Conservation (phyloP, 371 early-diverging fungal species). For the Mortierella sp. region DNA sequence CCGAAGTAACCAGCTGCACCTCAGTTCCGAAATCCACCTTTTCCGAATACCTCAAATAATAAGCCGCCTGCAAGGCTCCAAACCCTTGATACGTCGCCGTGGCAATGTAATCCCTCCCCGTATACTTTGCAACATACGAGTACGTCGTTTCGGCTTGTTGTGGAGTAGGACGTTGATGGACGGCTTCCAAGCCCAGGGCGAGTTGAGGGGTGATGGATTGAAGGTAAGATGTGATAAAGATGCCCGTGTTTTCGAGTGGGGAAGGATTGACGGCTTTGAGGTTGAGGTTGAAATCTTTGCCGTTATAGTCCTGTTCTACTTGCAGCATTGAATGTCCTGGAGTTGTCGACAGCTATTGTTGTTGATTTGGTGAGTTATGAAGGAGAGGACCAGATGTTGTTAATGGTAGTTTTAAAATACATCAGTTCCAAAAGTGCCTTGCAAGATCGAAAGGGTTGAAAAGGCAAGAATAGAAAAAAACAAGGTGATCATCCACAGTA, state of each 20-base stretch:
- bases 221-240: slow-evolving; percentile 88
- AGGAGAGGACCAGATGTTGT: not conserved
- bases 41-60: slow-evolving; percentile 93
- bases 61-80: slow-evolving; percentile 89
- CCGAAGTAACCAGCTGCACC: slow-evolving; percentile 85
- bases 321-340: slow-evolving; percentile 93
- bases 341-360: slow-evolving; percentile 67
- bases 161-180: slow-evolving; percentile 90
- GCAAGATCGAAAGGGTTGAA: not conserved
- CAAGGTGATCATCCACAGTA: no score
- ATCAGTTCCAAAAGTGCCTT: no score
- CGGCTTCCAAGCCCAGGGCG: slow-evolving; percentile 90
- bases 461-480: no score
- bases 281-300: slow-evolving; percentile 89
- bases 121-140: slow-evolving; percentile 84
- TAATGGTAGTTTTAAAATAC: not conserved
- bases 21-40: slow-evolving; percentile 96
- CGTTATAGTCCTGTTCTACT: slow-evolving; percentile 93
- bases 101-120: slow-evolving; percentile 81
- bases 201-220: slow-evolving; percentile 91
- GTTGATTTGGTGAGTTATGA: not conserved
- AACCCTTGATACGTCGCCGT: slow-evolving; percentile 87
- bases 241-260: slow-evolving; percentile 90
- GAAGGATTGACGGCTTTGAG: slow-evolving; percentile 96
- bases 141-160: slow-evolving; percentile 86